phyloP scores from a whole-genome alignment of 1,284 basidiomycete genomes.

The Cutaneotrichosporon daszewskae region DNA sequence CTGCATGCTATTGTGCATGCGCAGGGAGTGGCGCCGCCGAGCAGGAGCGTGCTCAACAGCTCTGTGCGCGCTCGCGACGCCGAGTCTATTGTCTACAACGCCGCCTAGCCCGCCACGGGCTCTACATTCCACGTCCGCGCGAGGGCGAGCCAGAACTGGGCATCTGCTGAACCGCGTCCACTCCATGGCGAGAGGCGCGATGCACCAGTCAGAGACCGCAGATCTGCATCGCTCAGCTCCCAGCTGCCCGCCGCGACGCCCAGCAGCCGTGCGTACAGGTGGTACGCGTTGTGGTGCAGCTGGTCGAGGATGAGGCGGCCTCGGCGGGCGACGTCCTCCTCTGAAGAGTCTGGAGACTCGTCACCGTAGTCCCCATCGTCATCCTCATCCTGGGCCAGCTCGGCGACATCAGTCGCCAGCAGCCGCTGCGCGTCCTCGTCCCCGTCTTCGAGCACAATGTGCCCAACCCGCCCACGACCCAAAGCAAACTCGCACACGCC shows the following conservation, averaged over 20 bases:
- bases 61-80: too few relatives aligned
- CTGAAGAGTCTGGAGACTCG: constrained; percentile 6
- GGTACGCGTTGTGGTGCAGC: constrained; percentile 40
- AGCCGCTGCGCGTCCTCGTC: constrained; percentile 33
- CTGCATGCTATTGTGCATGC: too few relatives aligned
- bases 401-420: constrained; percentile 13
- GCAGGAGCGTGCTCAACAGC: too few relatives aligned
- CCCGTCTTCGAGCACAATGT: constrained; percentile 24
- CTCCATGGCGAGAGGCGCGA: constrained; percentile 9
- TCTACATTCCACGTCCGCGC: constrained; percentile 19
- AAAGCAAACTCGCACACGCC: constrained; percentile 44
- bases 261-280: constrained; percentile 28
- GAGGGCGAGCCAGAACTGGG: constrained; percentile 13
- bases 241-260: constrained; percentile 11
- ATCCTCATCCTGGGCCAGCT: constrained; percentile 12
- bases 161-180: constrained; percentile 4
- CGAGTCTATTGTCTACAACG: too few relatives aligned
- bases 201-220: constrained; percentile 10
- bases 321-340: constrained; percentile 25
- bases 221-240: constrained; percentile 15
- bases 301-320: constrained; percentile 36
- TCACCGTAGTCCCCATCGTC: constrained; percentile 9
- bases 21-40: too few relatives aligned
- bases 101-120: constrained; percentile 4
- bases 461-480: constrained; percentile 25